Evolutionary conservation across 495 filamentous ascomycete genomes (phyloP).

Genomic region (Xylaria bambusicola): DNA sequence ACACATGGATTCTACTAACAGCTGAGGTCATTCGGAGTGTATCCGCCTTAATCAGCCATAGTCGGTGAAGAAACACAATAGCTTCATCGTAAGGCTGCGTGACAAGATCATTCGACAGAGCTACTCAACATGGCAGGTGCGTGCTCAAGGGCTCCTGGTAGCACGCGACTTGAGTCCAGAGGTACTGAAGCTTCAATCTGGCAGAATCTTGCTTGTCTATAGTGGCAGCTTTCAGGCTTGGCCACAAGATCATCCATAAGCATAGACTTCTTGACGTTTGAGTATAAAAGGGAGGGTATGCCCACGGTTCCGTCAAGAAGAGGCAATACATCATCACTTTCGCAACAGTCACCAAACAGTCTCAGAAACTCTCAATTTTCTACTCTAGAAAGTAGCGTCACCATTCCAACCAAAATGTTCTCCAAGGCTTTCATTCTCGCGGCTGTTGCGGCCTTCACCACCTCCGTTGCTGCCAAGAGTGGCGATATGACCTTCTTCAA

Average conservation of each 20-base stretch:
- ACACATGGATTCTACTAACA: not conserved
- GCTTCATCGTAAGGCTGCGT: not conserved
- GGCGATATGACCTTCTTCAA: slow-evolving; percentile 13
- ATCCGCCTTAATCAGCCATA: not conserved
- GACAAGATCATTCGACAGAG: not conserved
- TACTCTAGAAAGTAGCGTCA: too few relatives aligned
- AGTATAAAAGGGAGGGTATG: slow-evolving; percentile 2
- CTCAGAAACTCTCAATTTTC: not conserved
- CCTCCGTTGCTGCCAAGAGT: not conserved
- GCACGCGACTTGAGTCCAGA: too few relatives aligned
- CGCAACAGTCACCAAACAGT: not conserved
- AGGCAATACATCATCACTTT: not conserved
- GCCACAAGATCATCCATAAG: not conserved
- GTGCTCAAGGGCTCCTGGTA: not conserved
- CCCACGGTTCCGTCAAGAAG: not conserved
- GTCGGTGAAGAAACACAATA: not conserved
- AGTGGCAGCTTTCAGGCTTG: not conserved
- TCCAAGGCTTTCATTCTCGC: slow-evolving; percentile 4
- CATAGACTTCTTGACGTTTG: not conserved
- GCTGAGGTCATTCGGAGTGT: not conserved
- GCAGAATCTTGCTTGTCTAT: not conserved
- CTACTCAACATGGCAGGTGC: not conserved
- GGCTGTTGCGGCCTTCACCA: slow-evolving; percentile 8
- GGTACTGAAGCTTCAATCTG: not conserved
- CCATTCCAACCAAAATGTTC: slow-evolving; percentile 4